phyloP scores from a whole-genome alignment of 2,329 filamentous ascomycete species.

The Triangularia verruculosa region DNA sequence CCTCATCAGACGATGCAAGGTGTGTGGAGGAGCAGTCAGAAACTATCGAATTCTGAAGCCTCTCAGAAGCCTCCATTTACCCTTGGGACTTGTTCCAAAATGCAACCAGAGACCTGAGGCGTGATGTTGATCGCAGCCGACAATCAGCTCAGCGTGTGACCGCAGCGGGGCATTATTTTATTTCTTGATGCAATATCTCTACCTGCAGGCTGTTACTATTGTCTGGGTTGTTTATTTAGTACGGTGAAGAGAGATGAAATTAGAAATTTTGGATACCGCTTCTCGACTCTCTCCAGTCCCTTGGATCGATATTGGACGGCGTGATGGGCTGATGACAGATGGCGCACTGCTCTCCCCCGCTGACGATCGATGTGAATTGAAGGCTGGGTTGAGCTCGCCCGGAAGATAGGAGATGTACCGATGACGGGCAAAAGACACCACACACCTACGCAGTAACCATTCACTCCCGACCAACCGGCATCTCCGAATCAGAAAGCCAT shows the following conservation, averaged over 20 bases:
- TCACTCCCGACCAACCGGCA: background rate
- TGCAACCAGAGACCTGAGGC: background rate
- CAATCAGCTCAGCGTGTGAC: conserved; percentile 11
- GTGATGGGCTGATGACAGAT: background rate
- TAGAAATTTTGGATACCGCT: conserved; percentile 10
- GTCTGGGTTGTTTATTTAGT: conserved; percentile 10
- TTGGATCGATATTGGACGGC: conserved; percentile 28
- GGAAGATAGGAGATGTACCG: background rate
- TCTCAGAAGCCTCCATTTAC: conserved; percentile 1
- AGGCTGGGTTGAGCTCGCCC: background rate
- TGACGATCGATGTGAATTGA: background rate
- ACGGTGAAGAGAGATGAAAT: conserved; percentile 14
- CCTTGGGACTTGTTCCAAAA: background rate
- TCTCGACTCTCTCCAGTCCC: conserved; percentile 22
- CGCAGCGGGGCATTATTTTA: conserved; percentile 13
- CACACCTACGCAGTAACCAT: background rate
- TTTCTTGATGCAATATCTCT: conserved; percentile 21
- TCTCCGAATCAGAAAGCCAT: background rate
- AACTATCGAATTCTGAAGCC: conserved; percentile 28
- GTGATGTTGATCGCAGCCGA: conserved; percentile 5
- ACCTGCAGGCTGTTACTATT: conserved; percentile 18
- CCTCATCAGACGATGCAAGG: conserved; percentile 26
- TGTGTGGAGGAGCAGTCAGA: conserved; percentile 21
- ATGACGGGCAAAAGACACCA: background rate
- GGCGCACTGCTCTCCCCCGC: background rate